Conservation (phyloP, 495 filamentous ascomycete species). For the Aspergillus sclerotioniger region DNA sequence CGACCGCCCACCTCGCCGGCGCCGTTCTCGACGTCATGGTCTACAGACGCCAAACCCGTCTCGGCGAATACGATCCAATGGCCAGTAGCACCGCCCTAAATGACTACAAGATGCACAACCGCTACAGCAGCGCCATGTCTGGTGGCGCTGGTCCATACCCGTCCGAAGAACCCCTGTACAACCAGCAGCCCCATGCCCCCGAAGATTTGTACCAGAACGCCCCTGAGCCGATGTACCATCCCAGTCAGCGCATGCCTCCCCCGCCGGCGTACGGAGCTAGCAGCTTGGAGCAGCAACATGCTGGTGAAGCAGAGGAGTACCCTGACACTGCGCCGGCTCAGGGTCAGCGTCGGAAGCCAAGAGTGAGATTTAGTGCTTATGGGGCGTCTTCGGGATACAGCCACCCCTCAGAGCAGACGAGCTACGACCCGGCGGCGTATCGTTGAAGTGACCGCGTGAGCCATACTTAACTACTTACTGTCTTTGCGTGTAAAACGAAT, state of each 20-base stretch:
- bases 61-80: constrained; percentile 50
- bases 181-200: constrained; percentile 8
- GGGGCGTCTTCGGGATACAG: constrained; percentile 20
- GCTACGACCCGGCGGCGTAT: constrained; percentile 38
- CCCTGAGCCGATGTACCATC: constrained; percentile 7
- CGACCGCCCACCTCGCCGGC: constrained; percentile 45
- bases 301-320: constrained; percentile 30
- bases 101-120: constrained; percentile 36
- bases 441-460: constrained; percentile 16
- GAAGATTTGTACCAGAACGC: constrained; percentile 12
- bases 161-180: constrained; percentile 14
- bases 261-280: constrained; percentile 17
- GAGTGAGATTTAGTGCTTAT: constrained; percentile 24
- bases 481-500: constrained; percentile 13
- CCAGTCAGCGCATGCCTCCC: constrained; percentile 1
- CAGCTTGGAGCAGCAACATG: constrained; percentile 22
- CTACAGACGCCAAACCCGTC: constrained; percentile 37
- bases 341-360: constrained; percentile 13
- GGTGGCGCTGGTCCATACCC: constrained; percentile 14
- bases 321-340: constrained; percentile 24
- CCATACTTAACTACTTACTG: not conserved
- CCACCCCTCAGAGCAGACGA: constrained; percentile 26
- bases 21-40: constrained; percentile 53
- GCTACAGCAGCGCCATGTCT: constrained; percentile 24
- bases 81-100: constrained; percentile 21